phyloP scores from a whole-genome alignment of 192 early-diverging fungal species.

The Backusella liffmaniae region DNA sequence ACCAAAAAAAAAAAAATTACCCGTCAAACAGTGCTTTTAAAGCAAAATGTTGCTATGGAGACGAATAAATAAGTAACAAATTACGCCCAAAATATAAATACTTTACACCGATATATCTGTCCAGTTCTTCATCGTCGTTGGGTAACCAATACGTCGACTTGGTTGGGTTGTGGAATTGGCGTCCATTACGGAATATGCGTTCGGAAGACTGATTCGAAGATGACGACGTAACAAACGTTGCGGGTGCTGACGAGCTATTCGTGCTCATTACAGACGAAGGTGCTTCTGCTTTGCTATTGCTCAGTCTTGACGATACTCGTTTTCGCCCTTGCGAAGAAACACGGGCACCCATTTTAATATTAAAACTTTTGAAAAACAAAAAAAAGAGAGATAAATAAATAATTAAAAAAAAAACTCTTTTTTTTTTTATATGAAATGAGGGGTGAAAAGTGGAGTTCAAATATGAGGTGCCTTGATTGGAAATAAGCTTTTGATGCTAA shows the following conservation, averaged over 20 bases:
- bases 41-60: slow-evolving; percentile 15
- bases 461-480: not conserved
- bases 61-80: not conserved
- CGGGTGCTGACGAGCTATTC: not conserved
- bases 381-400: not conserved
- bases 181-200: not conserved
- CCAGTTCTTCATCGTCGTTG: slow-evolving; percentile 14
- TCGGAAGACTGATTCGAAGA: not conserved
- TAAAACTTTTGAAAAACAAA: not conserved
- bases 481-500: not conserved
- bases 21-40: slow-evolving; percentile 9
- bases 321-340: not conserved
- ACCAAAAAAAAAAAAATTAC: slow-evolving; percentile 2
- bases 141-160: slow-evolving; percentile 14
- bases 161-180: not conserved
- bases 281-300: not conserved
- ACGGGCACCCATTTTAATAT: not conserved
- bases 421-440: not conserved
- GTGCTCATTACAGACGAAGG: not conserved
- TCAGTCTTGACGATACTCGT: not conserved
- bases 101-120: slow-evolving; percentile 23
- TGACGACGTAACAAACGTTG: not conserved
- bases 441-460: not conserved
- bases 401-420: not conserved
- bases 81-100: not conserved